Conservation (phyloP, 306 rosid species). For the Vigna nakashimae region DNA sequence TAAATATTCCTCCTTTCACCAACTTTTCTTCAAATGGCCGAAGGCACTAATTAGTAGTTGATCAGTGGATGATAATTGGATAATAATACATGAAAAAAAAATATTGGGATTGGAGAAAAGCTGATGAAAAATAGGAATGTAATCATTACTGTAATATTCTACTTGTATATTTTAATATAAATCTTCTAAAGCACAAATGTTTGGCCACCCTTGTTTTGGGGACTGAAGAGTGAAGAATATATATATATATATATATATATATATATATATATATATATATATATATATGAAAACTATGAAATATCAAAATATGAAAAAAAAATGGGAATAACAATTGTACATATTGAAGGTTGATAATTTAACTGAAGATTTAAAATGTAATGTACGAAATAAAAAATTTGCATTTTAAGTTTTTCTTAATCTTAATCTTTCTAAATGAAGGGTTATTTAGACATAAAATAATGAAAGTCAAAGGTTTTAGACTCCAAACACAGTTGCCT, state of each 20-base stretch:
- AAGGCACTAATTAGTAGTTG: slow-evolving; percentile 30
- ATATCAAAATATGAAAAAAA: no score
- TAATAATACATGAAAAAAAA: slow-evolving; percentile 38
- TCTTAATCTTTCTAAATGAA: no score
- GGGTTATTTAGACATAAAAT: no score
- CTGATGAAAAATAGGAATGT: slow-evolving; percentile 36
- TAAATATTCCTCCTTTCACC: slow-evolving; percentile 43
- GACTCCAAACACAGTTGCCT: slow-evolving; percentile 12
- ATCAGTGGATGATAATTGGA: slow-evolving; percentile 40
- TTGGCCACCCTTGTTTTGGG: slow-evolving; percentile 59
- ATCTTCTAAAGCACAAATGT: slow-evolving; percentile 36
- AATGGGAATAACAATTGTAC: no score
- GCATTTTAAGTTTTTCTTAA: no score
- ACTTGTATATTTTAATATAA: slow-evolving; percentile 29
- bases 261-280: no score
- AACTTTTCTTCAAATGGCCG: slow-evolving; percentile 32
- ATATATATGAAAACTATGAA: no score
- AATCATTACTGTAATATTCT: slow-evolving; percentile 49
- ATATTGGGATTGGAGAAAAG: slow-evolving; percentile 36
- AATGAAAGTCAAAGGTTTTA: slow-evolving; percentile 18
- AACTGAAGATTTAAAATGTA: no score
- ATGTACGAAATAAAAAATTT: no score
- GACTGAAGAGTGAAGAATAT: slow-evolving; percentile 15
- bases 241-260: no score
- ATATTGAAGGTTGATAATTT: no score